These are phyloP conservation scores for Globisporangium middletonii DNA, from an alignment of 352 stramenopile genomes.

Conservation along the genomic window DNA sequence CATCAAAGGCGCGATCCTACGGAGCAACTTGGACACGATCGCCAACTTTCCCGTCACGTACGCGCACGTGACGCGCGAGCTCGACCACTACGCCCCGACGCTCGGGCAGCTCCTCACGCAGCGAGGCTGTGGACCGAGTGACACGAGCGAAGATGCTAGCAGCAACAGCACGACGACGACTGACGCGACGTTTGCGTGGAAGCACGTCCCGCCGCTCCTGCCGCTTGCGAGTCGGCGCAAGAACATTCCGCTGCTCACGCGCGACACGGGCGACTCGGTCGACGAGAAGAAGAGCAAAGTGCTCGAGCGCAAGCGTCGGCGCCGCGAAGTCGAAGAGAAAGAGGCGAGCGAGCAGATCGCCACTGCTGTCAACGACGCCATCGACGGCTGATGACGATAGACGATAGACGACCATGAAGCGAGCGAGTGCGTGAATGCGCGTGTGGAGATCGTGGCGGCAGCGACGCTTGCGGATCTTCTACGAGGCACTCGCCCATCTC, in stretches of 20 bases:
- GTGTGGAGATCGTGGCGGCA: not conserved
- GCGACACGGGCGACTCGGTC: slow-evolving; percentile 72
- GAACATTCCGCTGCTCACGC: slow-evolving; percentile 54
- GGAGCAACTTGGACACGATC: slow-evolving; percentile 64
- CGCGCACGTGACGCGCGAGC: slow-evolving; percentile 41
- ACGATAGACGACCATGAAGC: not conserved
- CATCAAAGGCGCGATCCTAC: slow-evolving; percentile 66
- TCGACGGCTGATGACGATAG: too few species aligned
- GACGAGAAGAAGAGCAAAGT: slow-evolving; percentile 74
- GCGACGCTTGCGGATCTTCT: not conserved
- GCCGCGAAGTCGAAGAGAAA: slow-evolving; percentile 18
- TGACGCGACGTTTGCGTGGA: slow-evolving; percentile 27
- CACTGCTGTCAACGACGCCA: not conserved
- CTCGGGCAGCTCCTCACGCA: slow-evolving; percentile 75
- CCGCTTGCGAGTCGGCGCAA: slow-evolving; percentile 48
- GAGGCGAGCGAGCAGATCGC: slow-evolving; percentile 3
- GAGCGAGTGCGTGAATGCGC: not conserved
- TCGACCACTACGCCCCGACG: slow-evolving; percentile 68
- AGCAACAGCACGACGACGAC: slow-evolving; percentile 5
- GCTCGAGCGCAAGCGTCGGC: slow-evolving; percentile 66
- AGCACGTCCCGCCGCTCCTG: slow-evolving; percentile 49
- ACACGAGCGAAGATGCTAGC: not conserved
- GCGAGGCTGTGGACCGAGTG: slow-evolving; percentile 17
- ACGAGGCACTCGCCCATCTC: not conserved
- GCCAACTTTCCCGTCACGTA: slow-evolving; percentile 37